Conservation (phyloP, 441 rosid species). For the Pelargonium cotyledonis region DNA sequence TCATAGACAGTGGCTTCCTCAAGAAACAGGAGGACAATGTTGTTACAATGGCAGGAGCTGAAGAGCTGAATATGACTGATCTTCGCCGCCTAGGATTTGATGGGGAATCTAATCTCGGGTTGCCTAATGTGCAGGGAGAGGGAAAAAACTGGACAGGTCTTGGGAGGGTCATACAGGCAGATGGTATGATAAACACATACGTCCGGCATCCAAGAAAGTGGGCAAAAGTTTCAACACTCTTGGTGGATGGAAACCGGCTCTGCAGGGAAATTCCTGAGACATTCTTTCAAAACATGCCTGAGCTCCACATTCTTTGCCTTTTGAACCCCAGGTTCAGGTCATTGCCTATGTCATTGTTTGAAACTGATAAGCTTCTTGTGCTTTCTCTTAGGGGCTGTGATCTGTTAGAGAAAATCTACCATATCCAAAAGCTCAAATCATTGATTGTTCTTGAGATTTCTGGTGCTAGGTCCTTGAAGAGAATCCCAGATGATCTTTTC, state of each 20-base stretch:
- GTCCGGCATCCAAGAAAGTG: constrained; percentile 18
- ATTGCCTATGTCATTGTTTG: constrained; percentile 16
- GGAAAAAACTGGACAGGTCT: constrained; percentile 16
- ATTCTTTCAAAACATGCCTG: constrained; percentile 21
- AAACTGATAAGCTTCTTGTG: constrained; percentile 23
- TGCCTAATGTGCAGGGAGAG: constrained; percentile 27
- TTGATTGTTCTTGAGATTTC: constrained; percentile 51
- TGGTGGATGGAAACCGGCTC: constrained; percentile 42
- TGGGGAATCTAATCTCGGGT: constrained; percentile 24
- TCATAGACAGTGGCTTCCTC: constrained; percentile 36
- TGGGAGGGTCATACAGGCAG: constrained; percentile 34
- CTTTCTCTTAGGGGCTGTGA: constrained; percentile 48
- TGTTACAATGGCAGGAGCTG: constrained; percentile 36
- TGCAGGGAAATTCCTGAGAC: constrained; percentile 23
- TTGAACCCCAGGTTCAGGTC: constrained; percentile 32
- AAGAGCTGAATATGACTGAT: constrained; percentile 22
- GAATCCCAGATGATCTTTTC: constrained; percentile 28
- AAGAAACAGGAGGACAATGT: constrained; percentile 38
- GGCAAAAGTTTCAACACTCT: constrained; percentile 29
- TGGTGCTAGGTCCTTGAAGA: constrained; percentile 29
- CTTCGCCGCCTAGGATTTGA: constrained; percentile 25
- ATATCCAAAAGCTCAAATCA: constrained; percentile 21
- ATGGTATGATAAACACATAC: constrained; percentile 45
- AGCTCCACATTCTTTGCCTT: constrained; percentile 39
- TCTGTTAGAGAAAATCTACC: constrained; percentile 22